Evolutionary conservation across 139 green algal genomes (phyloP), one percentile per base, ranked within the genome.

Genomic region (Closterium sp.): DNA sequence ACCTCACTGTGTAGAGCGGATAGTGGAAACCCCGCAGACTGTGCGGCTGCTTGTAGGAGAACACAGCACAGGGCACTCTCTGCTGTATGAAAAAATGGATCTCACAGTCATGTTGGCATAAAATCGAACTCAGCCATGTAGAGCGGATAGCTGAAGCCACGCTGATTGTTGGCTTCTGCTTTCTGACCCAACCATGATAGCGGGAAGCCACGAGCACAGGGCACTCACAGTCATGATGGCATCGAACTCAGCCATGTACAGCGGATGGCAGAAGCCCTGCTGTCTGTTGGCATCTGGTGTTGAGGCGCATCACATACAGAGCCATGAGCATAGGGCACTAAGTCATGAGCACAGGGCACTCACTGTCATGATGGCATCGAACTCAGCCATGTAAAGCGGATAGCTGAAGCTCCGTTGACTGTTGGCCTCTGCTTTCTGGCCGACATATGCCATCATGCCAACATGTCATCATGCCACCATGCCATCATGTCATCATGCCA

Each of bases 111-210:
- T 91, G 36, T 90, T 33, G 9, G 36, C 31, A 83, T n/a, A n/a
- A n/a, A n/a, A n/a, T 89, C 76, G 21, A 91, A 89, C 21, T 91
- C 89, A 32, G 89, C 89, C 30, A 91, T 83, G 89, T 89, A 90
- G 16, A 91, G 30, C 21, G 89, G 89, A 12, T 89, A 32, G 28
- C 89, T 31, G 23, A 91, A 91, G 9, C n/a, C n/a, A 5, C 19
- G 36, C 23, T 23, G 33, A 30, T 90, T 83, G 30, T 91, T 91
- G 28, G 10, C n/a, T 6, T 83, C 89, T 64, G 89, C 89, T 89
- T 43, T 64, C 89, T 91, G 55, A 76, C 55, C 55, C n/a, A n/a
- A n/a, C n/a, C n/a, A n/a, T n/a, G n/a, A n/a, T n/a, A n/a, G n/a
- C n/a, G n/a, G n/a, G n/a, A 66, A 66, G n/a, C n/a, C n/a, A n/a